These are phyloP conservation scores for Serendipita sp. DNA, from an alignment of 768 basidiomycete species.

Conservation along the genomic window DNA sequence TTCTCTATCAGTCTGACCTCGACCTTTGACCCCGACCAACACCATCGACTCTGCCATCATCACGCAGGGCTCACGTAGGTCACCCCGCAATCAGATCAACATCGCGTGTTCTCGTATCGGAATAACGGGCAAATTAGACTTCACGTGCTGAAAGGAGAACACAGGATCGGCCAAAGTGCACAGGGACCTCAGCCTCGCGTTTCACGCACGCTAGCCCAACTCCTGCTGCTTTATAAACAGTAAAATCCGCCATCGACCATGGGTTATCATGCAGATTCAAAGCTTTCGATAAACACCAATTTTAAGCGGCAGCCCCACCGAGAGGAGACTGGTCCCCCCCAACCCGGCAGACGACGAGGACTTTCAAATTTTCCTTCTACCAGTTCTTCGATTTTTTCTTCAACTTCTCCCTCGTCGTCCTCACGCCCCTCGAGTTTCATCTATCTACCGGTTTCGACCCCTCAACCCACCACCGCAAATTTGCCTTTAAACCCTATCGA, in stretches of 20 bases:
- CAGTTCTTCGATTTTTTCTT: not conserved
- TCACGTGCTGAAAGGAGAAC: not conserved
- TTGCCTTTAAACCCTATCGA: constrained; percentile 3
- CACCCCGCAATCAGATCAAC: not conserved
- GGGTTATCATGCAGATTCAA: constrained; percentile 2
- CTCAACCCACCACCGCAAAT: not conserved
- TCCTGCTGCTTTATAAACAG: not conserved
- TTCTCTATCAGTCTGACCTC: not conserved
- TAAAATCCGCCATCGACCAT: not conserved
- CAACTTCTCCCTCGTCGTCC: not conserved
- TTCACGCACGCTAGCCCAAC: constrained; percentile 1
- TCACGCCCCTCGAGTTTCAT: not conserved
- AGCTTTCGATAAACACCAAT: constrained; percentile 1
- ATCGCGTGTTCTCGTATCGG: constrained; percentile 2
- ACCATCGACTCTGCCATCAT: not conserved
- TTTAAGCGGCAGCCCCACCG: not conserved
- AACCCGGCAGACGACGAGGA: not conserved
- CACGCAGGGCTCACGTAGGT: not conserved
- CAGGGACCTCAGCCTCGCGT: constrained; percentile 4
- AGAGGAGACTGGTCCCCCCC: not conserved
- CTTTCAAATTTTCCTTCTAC: not conserved
- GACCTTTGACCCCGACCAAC: not conserved
- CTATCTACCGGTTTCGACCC: not conserved
- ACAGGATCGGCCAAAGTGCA: constrained; percentile 6
- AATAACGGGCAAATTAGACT: not conserved